Evolutionary conservation across 2,329 filamentous ascomycete species (phyloP).

Genomic region (Pseudogymnoascus sp.): DNA sequence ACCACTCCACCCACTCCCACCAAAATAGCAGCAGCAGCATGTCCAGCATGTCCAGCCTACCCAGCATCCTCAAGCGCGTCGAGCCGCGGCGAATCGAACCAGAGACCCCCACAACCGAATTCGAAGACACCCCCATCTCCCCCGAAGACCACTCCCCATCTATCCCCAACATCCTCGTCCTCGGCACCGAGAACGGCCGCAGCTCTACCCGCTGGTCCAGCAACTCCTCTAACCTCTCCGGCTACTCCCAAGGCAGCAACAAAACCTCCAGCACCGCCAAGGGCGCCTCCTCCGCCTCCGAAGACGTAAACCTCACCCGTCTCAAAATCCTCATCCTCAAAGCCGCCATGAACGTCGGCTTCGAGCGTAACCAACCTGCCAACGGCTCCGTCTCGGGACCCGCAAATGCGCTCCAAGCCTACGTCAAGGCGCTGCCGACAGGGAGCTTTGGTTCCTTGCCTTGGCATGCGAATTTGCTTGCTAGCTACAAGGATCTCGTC

Average conservation of each 20-base stretch:
- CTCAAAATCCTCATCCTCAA: slow-evolving; percentile 75
- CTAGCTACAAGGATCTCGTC: slow-evolving; percentile 74
- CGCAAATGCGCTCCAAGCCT: slow-evolving; percentile 55
- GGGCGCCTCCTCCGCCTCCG: slow-evolving; percentile 52
- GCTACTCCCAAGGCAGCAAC: slow-evolving; percentile 64
- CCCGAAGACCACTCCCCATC: slow-evolving; percentile 68
- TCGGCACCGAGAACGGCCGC: slow-evolving; percentile 61
- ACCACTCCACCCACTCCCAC: slow-evolving; percentile 37
- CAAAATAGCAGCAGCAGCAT: slow-evolving; percentile 19
- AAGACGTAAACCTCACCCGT: slow-evolving; percentile 70
- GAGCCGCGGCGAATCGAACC: slow-evolving; percentile 44
- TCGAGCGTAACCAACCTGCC: slow-evolving; percentile 48
- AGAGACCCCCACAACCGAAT: slow-evolving; percentile 90
- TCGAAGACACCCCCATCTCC: slow-evolving; percentile 82
- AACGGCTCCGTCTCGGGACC: slow-evolving; percentile 26
- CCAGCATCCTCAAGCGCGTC: slow-evolving; percentile 41
- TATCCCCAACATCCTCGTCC: slow-evolving; percentile 79
- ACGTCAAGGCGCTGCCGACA: slow-evolving; percentile 66
- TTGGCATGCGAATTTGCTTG: slow-evolving; percentile 63
- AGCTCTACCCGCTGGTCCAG: slow-evolving; percentile 71
- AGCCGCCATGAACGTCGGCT: slow-evolving; percentile 79
- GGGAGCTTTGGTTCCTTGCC: slow-evolving; percentile 70
- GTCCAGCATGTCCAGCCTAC: slow-evolving; percentile 40
- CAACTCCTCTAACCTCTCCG: slow-evolving; percentile 68
- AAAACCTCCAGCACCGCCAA: slow-evolving; percentile 65